Conservation (phyloP, 2,329 filamentous ascomycete genomes). For the Neoarthrinium moseri region DNA sequence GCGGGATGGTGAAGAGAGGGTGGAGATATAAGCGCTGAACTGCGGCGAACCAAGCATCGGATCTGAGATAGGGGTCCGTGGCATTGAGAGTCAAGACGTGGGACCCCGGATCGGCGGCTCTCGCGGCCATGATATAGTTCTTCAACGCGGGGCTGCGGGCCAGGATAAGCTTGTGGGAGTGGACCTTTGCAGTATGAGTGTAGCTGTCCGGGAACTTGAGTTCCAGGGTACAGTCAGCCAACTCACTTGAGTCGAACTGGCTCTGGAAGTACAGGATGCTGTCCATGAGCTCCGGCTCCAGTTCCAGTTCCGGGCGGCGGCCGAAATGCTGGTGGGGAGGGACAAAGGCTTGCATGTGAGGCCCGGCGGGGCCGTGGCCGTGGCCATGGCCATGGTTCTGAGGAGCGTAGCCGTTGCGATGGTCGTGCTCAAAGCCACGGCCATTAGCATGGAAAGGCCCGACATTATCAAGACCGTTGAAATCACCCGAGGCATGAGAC, state of each 20-base stretch:
- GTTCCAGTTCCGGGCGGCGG: constrained; percentile 16
- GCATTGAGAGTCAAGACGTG: constrained; percentile 45
- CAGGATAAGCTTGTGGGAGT: constrained; percentile 55
- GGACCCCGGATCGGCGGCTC: constrained; percentile 28
- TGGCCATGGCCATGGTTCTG: too few species aligned
- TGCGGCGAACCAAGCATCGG: constrained; percentile 56
- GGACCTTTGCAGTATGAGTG: constrained; percentile 41
- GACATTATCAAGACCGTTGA: constrained; percentile 37
- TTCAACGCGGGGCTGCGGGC: constrained; percentile 48
- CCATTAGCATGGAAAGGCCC: constrained; percentile 39
- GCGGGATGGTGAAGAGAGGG: constrained; percentile 41
- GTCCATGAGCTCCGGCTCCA: constrained; percentile 23
- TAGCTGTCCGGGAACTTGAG: constrained; percentile 35
- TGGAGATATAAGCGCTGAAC: constrained; percentile 58
- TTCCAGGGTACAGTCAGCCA: constrained; percentile 42
- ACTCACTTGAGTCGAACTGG: constrained; percentile 36
- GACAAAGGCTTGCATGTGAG: constrained; percentile 25
- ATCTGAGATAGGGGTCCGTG: constrained; percentile 51
- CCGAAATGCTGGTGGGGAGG: constrained; percentile 16
- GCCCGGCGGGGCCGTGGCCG: constrained; percentile 17
- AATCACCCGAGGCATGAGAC: constrained; percentile 55
- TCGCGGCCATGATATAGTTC: constrained; percentile 28
- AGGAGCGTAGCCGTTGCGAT: too few species aligned
- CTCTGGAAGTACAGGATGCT: constrained; percentile 31
- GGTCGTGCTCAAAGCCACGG: constrained; percentile 7